Evolutionary conservation across 768 basidiomycete species (phyloP).

Genomic region (Termitomyces bulborhizus): DNA sequence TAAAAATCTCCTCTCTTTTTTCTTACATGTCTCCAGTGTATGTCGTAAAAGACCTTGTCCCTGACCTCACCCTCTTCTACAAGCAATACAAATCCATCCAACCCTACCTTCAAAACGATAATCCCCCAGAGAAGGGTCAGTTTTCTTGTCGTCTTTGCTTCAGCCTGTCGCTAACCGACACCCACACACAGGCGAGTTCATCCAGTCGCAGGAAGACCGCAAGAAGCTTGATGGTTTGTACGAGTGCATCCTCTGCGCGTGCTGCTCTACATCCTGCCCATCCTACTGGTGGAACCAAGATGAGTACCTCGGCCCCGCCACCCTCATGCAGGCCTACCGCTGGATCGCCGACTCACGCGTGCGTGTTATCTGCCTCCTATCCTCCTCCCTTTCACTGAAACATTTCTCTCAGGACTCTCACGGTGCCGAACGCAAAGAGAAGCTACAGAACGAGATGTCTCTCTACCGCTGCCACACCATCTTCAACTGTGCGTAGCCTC

Average conservation of each 20-base stretch:
- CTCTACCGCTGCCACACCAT: constrained; percentile 98
- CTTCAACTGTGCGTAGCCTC: constrained; percentile 71
- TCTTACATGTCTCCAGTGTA: constrained; percentile 59
- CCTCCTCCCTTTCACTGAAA: not conserved
- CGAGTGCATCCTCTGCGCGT: constrained; percentile 95
- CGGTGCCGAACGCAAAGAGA: constrained; percentile 77
- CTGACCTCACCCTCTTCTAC: constrained; percentile 88
- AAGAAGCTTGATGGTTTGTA: constrained; percentile 96
- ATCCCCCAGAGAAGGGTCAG: constrained; percentile 65
- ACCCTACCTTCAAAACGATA: constrained; percentile 92
- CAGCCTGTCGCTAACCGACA: not conserved
- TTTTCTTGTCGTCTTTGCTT: not conserved
- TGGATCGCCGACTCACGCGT: constrained; percentile 98
- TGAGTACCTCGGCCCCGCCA: constrained; percentile 95
- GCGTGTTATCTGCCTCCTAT: constrained; percentile 20
- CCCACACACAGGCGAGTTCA: constrained; percentile 53
- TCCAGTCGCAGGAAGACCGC: constrained; percentile 88
- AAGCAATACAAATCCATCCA: constrained; percentile 99
- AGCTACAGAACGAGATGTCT: constrained; percentile 92
- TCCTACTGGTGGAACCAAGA: constrained; percentile 99
- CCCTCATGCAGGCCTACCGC: constrained; percentile 93
- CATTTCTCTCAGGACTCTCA: constrained; percentile 55
- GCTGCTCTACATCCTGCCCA: constrained; percentile 97
- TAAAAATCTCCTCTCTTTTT: not conserved
- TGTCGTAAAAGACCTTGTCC: constrained; percentile 97